Conservation (phyloP, 768 basidiomycete species). For the Mycena belliarum region DNA sequence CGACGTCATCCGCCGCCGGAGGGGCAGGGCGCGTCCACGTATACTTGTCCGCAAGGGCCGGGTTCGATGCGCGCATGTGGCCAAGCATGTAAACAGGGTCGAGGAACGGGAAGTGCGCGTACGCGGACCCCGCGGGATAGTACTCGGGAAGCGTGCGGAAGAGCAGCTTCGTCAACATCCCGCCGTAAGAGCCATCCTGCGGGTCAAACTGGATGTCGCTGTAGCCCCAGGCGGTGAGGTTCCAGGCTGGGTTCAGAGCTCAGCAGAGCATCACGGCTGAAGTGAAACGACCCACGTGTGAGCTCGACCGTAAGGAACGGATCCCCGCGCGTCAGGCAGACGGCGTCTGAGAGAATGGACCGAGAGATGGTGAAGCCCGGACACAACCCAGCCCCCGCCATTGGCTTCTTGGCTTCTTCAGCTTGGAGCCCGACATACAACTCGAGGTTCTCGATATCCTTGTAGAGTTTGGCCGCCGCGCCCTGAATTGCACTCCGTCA, state of each 20-base stretch:
- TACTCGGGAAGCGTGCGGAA: conserved; percentile 70
- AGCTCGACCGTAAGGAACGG: conserved; percentile 77
- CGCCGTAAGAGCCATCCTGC: conserved; percentile 73
- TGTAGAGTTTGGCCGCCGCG: conserved; percentile 66
- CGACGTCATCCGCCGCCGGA: conserved; percentile 21
- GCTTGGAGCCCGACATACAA: conserved; percentile 76
- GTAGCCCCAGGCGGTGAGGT: conserved; percentile 80
- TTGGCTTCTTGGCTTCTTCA: conserved; percentile 66
- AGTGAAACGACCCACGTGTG: conserved; percentile 56
- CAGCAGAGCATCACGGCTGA: background rate
- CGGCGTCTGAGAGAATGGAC: conserved; percentile 81
- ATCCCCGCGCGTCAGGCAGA: conserved; percentile 75
- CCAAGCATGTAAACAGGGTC: conserved; percentile 53
- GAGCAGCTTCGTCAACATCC: conserved; percentile 71
- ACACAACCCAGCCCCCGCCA: conserved; percentile 73
- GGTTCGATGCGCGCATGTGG: conserved; percentile 34
- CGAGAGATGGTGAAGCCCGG: conserved; percentile 84
- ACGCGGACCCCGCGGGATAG: conserved; percentile 64
- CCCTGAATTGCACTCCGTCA: conserved; percentile 35
- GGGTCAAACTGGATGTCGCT: conserved; percentile 65
- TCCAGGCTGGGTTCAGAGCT: conserved; percentile 48
- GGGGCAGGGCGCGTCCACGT: conserved; percentile 54
- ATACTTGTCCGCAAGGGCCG: conserved; percentile 46
- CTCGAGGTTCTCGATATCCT: conserved; percentile 77
- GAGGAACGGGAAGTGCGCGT: conserved; percentile 83